Percentiles rank a stretch among this genome's conserved stretches.
Conservation (phyloP, 2,329 filamentous ascomycete genomes). For the Knufia fluminis region DNA sequence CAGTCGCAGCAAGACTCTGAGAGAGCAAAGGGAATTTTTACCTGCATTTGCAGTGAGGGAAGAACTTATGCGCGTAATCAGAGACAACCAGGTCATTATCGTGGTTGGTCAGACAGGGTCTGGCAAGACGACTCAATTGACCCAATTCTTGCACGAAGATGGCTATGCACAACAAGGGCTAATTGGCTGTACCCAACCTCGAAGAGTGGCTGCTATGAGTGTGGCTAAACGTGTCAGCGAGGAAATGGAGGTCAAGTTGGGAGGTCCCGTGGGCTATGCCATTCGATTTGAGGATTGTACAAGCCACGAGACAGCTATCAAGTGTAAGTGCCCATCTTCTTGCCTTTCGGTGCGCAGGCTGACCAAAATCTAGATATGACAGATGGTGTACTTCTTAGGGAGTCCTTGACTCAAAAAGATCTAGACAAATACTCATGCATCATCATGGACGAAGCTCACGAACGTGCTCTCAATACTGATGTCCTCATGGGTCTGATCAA, state of each 20-base stretch:
- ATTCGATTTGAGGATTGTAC: constrained; percentile 99
- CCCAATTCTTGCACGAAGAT: constrained; percentile 87
- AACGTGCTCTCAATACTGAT: constrained; percentile 91
- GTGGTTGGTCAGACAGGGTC: constrained; percentile 96
- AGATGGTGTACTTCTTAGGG: constrained; percentile 85
- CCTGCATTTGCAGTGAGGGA: constrained; percentile 95
- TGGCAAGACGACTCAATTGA: constrained; percentile 93
- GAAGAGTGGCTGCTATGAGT: constrained; percentile 94
- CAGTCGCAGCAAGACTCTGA: constrained; percentile 80
- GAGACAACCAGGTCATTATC: constrained; percentile 94
- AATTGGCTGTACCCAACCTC: constrained; percentile 92
- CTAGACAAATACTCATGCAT: constrained; percentile 95
- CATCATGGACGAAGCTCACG: constrained; percentile 99
- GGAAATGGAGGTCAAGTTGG: constrained; percentile 92
- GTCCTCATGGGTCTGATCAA: constrained; percentile 97
- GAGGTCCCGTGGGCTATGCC: constrained; percentile 83
- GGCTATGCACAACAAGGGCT: constrained; percentile 81
- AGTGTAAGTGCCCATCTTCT: constrained; percentile 45
- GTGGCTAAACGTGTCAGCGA: constrained; percentile 96
- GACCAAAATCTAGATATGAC: constrained; percentile 63
- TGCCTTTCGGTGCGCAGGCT: constrained; percentile 13
- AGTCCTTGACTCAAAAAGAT: constrained; percentile 85
- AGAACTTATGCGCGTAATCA: constrained; percentile 79
- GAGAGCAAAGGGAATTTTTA: constrained; percentile 84
- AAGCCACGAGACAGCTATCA: constrained; percentile 88